Evolutionary conservation across 2,329 filamentous ascomycete genomes (phyloP), one percentile per base, ranked within the genome.

Genomic region (Colletotrichum godetiae): DNA sequence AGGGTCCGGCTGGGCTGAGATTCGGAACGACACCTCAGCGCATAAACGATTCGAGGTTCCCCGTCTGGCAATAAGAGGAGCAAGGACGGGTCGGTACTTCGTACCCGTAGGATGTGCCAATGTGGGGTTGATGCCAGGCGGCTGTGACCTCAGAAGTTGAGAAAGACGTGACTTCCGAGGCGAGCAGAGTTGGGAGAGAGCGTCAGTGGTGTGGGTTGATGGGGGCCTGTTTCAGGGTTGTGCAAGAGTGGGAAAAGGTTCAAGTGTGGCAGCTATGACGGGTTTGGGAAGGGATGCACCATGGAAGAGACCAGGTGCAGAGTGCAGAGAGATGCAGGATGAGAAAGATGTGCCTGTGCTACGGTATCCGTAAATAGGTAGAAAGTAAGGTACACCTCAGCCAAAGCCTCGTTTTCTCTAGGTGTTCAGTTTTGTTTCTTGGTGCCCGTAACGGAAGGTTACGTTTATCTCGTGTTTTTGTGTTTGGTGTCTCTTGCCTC

Each of bases 231-330:
- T 70, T 73, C 70, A 73, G 70, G 31, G 55, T 69, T 69, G 52
- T 56, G 24, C 29, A 29, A 64, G 46, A 13, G 22, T 56, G 13
- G 13, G 33, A 73, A 73, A 70, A 65, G 53, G 55, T 73, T 63
- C 60, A 69, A 65, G 60, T 69, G 60, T 68, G 60, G 60, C 46
- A 73, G 70, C 66, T 70, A 69, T 73, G 70, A 69, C 60, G 60
- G 53, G 66, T 55, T 69, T 33, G 59, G 29, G 35, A 46, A 69
- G 60, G 70, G 66, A 65, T 70, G 60, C 27, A 64, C 70, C 70
- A 64, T 65, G 66, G 29, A 64, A 62, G 7, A 55, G 52, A 15
- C 42, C 31, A 72, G 37, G 58, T 35, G 53, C 67, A 69, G 53
- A 63, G 37, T 42, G 37, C 13, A 42, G 53, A 35, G 53, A 35